phyloP scores from a whole-genome alignment of 805 yeast genomes.

The Metschnikowia chrysomelidarum region DNA sequence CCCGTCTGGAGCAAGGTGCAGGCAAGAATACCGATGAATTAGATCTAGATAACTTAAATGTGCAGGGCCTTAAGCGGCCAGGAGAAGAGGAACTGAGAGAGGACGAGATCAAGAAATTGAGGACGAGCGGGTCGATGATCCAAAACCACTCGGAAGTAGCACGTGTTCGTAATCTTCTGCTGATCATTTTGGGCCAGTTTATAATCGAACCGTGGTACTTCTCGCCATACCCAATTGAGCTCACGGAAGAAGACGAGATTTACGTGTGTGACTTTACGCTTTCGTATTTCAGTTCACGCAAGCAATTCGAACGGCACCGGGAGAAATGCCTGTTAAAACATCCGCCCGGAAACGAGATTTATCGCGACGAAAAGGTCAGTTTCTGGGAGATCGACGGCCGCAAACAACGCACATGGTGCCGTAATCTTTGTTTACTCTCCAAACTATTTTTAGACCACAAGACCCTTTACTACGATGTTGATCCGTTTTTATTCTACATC shows the following conservation, averaged over 20 bases:
- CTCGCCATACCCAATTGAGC: slow-evolving; percentile 93
- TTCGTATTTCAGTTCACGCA: slow-evolving; percentile 81
- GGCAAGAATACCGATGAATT: slow-evolving; percentile 53
- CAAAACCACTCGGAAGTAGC: slow-evolving; percentile 86
- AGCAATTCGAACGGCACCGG: slow-evolving; percentile 91
- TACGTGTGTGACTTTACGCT: slow-evolving; percentile 91
- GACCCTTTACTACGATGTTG: slow-evolving; percentile 95
- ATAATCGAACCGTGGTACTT: slow-evolving; percentile 99
- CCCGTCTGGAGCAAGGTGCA: slow-evolving; percentile 19
- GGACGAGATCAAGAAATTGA: slow-evolving; percentile 85
- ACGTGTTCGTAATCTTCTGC: slow-evolving; percentile 77
- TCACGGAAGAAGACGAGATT: slow-evolving; percentile 86
- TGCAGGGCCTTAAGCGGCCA: slow-evolving; percentile 69
- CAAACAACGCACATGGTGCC: slow-evolving; percentile 95
- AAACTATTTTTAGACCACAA: slow-evolving; percentile 94
- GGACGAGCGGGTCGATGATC: slow-evolving; percentile 97
- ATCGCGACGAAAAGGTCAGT: slow-evolving; percentile 87
- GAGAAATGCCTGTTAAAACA: slow-evolving; percentile 84
- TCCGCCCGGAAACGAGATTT: slow-evolving; percentile 98
- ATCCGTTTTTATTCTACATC: slow-evolving; percentile 92
- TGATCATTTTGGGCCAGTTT: slow-evolving; percentile 81
- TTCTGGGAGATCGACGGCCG: slow-evolving; percentile 98
- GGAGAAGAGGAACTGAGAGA: slow-evolving; percentile 79
- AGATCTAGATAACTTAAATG: slow-evolving; percentile 82
- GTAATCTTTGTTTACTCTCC: slow-evolving; percentile 86